A percentile compares a stretch with the other conserved stretches of the same genome.
Evolutionary conservation across 108 stramenopile genomes (phyloP).

Genomic region (Skeletonema marinoi): DNA sequence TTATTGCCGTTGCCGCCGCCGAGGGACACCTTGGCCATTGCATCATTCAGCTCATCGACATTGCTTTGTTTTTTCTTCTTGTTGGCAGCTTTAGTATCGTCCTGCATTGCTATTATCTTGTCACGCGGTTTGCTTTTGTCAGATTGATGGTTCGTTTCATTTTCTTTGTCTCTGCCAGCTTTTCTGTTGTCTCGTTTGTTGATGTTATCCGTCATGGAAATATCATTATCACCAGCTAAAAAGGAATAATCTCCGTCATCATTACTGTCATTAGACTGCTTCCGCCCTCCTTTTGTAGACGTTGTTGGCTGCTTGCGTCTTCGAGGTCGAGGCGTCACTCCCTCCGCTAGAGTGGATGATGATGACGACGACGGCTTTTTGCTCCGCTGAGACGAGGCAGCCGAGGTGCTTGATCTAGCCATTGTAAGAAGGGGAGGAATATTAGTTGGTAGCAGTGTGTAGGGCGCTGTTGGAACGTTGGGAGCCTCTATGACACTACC

Average conservation of each 20-base stretch:
- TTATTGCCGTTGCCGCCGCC: not conserved
- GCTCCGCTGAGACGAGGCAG: not conserved
- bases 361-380: not conserved
- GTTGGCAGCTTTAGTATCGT: not conserved
- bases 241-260: not conserved
- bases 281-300: not conserved
- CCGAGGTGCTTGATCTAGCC: not conserved
- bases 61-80: not conserved
- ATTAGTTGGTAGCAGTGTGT: too few species aligned
- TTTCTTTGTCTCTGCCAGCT: not conserved
- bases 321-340: not conserved
- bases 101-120: not conserved
- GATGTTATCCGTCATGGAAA: not conserved
- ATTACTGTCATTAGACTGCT: not conserved
- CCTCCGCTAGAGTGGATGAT: not conserved
- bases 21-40: constrained; percentile 9
- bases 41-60: constrained; percentile 8
- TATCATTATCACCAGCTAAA: not conserved
- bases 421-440: not conserved
- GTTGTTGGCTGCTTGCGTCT: not conserved
- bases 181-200: not conserved
- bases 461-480: too few species aligned
- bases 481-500: too few species aligned
- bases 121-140: not conserved
- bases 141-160: not conserved